Conservation (phyloP, 2,329 filamentous ascomycete genomes). For the Apiospora aurea region DNA sequence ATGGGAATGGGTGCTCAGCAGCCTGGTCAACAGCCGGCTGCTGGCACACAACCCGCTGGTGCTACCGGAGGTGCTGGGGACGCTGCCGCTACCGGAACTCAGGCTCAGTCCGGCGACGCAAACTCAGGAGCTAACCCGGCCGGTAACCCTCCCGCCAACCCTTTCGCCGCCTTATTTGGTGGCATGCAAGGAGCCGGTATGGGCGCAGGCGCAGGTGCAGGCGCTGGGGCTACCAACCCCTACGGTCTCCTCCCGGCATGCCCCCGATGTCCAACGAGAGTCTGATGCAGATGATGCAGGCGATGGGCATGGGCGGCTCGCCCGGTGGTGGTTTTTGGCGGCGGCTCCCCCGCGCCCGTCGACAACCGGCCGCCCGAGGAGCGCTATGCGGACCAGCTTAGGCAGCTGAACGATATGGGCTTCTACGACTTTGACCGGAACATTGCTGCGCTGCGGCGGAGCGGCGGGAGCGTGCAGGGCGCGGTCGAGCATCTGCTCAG, state of each 20-base stretch:
- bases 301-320: slow-evolving; percentile 51
- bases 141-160: slow-evolving; percentile 77
- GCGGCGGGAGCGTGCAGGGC: slow-evolving; percentile 92
- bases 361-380: slow-evolving; percentile 95
- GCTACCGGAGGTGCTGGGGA: slow-evolving; percentile 32
- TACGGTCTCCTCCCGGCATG: slow-evolving; percentile 40
- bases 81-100: not conserved
- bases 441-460: slow-evolving; percentile 83
- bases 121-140: slow-evolving; percentile 10
- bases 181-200: not conserved
- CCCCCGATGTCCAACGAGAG: slow-evolving; percentile 61
- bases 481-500: slow-evolving; percentile 78
- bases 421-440: slow-evolving; percentile 98
- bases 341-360: slow-evolving; percentile 60
- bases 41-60: slow-evolving; percentile 8
- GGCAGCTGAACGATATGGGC: slow-evolving; percentile 96
- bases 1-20: not conserved
- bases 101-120: not conserved
- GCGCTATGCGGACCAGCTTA: slow-evolving; percentile 85
- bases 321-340: slow-evolving; percentile 40
- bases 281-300: slow-evolving; percentile 61
- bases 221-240: slow-evolving; percentile 41
- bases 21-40: slow-evolving; percentile 6
- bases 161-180: slow-evolving; percentile 72
- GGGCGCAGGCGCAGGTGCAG: slow-evolving; percentile 37